These are phyloP conservation scores for Vishniacozyma victoriae DNA, from an alignment of 768 basidiomycete species.

Conservation along the genomic window DNA sequence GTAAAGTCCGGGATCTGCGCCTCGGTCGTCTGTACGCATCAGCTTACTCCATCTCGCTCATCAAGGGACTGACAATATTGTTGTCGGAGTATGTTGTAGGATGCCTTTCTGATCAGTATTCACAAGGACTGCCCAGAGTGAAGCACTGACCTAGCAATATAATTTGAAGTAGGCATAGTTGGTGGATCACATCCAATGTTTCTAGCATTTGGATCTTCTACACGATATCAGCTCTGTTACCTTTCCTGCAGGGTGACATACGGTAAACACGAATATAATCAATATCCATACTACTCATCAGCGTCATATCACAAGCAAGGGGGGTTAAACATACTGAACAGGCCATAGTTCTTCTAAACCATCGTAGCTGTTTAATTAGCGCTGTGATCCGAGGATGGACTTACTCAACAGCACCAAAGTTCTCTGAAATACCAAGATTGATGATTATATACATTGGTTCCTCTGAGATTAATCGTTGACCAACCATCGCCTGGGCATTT, in stretches of 20 bases:
- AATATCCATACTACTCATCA: constrained; percentile 69
- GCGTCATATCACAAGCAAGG: constrained; percentile 45
- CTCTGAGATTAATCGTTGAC: constrained; percentile 65
- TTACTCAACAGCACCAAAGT: constrained; percentile 57
- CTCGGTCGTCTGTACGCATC: constrained; percentile 21
- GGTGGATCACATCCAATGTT: constrained; percentile 82
- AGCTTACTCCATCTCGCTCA: not conserved
- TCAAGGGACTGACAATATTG: constrained; percentile 37
- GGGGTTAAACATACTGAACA: constrained; percentile 15
- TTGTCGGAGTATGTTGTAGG: constrained; percentile 38
- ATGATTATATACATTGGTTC: constrained; percentile 62
- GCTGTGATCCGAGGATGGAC: not conserved
- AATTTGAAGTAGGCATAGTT: constrained; percentile 70
- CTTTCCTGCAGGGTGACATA: too few relatives aligned
- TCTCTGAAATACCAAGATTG: constrained; percentile 63
- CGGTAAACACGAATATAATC: constrained; percentile 90
- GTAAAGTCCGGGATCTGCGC: constrained; percentile 21
- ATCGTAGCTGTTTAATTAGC: constrained; percentile 23
- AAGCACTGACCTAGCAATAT: constrained; percentile 55
- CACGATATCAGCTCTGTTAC: too few relatives aligned
- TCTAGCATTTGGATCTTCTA: constrained; percentile 40
- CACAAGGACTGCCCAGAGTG: too few relatives aligned
- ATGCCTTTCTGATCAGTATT: constrained; percentile 16
- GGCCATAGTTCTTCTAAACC: constrained; percentile 36
- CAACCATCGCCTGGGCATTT: constrained; percentile 59